These are phyloP conservation scores for Capsicum pubescens DNA, from an alignment of 257 asterid genomes.

Conservation along the genomic window DNA sequence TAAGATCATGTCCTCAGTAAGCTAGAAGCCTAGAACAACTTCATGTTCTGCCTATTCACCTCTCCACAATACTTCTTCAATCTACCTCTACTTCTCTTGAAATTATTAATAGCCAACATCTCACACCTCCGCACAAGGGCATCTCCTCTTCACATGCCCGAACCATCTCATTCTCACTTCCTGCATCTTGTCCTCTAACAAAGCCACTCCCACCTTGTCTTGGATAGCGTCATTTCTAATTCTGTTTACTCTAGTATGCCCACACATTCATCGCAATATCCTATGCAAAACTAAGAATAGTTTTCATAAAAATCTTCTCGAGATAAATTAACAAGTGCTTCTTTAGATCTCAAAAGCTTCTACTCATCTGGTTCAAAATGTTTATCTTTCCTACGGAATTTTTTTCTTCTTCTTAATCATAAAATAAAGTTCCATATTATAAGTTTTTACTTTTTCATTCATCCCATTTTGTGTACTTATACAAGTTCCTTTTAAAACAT, in stretches of 20 bases:
- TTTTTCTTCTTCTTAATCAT: not conserved
- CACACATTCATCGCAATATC: not conserved
- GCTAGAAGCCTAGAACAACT: too few species aligned
- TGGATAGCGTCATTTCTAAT: not conserved
- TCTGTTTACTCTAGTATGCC: not conserved
- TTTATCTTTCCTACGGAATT: not conserved
- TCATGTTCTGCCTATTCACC: not conserved
- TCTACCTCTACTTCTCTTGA: not conserved
- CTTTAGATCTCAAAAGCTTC: constrained; percentile 18
- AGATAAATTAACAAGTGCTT: constrained; percentile 18
- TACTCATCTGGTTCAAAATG: not conserved
- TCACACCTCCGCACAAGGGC: not conserved
- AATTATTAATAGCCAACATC: not conserved
- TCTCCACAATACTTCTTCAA: not conserved
- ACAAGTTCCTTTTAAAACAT: not conserved
- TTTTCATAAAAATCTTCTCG: not conserved
- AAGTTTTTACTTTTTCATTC: not conserved
- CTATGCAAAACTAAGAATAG: not conserved
- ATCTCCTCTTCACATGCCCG: not conserved
- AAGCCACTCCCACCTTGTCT: not conserved
- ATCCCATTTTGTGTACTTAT: constrained; percentile 1
- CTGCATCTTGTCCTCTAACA: not conserved
- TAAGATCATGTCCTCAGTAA: too few species aligned
- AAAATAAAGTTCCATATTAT: not conserved
- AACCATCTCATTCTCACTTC: not conserved